Evolutionary conservation across 257 asterid species (phyloP).

Genomic region (Thymus quinquecostatus): DNA sequence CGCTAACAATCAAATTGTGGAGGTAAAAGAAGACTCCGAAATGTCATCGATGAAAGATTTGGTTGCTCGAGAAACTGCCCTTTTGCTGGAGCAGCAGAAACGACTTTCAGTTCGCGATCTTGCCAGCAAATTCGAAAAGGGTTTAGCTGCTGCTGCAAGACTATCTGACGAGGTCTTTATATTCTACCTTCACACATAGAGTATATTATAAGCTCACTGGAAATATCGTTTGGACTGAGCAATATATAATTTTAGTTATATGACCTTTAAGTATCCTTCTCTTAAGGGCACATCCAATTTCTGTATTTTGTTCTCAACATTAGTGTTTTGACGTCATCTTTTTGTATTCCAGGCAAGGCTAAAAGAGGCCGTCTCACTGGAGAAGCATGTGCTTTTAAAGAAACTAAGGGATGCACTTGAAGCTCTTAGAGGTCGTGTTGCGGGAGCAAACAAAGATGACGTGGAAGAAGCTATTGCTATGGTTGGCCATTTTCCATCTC

Average conservation of each 20-base stretch:
- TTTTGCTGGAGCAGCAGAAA: slow-evolving; percentile 80
- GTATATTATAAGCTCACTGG: neutral
- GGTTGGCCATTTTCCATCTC: slow-evolving; percentile 51
- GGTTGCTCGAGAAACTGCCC: slow-evolving; percentile 76
- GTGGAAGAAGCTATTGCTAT: slow-evolving; percentile 90
- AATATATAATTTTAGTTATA: neutral
- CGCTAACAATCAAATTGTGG: slow-evolving; percentile 72
- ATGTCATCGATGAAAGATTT: slow-evolving; percentile 67
- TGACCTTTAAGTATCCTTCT: neutral
- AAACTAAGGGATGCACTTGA: slow-evolving; percentile 93
- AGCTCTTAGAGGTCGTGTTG: slow-evolving; percentile 77
- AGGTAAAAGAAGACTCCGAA: slow-evolving; percentile 68
- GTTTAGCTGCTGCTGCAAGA: slow-evolving; percentile 88
- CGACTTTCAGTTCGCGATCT: slow-evolving; percentile 92
- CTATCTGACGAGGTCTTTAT: slow-evolving; percentile 76
- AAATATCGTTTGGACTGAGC: slow-evolving; percentile 17
- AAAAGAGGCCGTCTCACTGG: slow-evolving; percentile 84
- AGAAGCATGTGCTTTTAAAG: slow-evolving; percentile 87
- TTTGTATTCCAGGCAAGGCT: slow-evolving; percentile 67
- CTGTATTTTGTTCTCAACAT: neutral
- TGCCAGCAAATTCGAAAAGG: slow-evolving; percentile 88
- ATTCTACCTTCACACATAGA: neutral
- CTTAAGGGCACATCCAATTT: neutral
- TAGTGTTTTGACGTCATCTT: slow-evolving; percentile 9
- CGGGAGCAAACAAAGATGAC: slow-evolving; percentile 86